Evolutionary conservation across 441 rosid species (phyloP), one percentile per base, ranked within the genome.

Genomic region (Adansonia rubrostipa): DNA sequence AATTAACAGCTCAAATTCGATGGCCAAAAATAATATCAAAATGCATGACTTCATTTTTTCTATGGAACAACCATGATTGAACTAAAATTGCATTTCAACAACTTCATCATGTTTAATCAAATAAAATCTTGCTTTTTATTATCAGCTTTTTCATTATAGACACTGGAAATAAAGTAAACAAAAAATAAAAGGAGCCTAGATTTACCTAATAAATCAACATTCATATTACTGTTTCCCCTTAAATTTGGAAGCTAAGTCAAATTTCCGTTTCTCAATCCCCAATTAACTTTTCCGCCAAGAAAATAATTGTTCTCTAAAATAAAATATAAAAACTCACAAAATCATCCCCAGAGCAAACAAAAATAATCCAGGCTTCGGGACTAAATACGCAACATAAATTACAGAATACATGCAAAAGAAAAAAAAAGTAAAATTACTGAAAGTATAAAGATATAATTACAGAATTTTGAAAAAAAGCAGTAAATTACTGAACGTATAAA

Each of bases 241-340:
- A 68, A 5, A 47, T 20, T 10, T 10, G 15, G 19, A 63, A 28
- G 45, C 45, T 28, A 63, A 33, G 19, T 20, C 61, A 56, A 17
- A 56, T 56, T 56, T 36, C 42, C 61, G 7, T 8, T 56, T 56
- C 19, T 56, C 19, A 56, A 56, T 56, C 40, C n/a, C n/a, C 19
- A 68, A 22, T 51, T 45, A 22, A 68, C 73, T 44, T 47, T 68
- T 47, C 73, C 73, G 6, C 17, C 54, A 47, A 10, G 33, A 47
- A 68, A 19, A 33, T 19, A 44, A 44, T 17, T 11, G 15, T 45
- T 67, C 54, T 57, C 62, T 57, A 57, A 57, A 57, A 57, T 57
- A 44, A 61, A 22, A 5, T 20, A 54, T n/a, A 54, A 63, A 65
- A 47, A 20, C 9, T 68, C 3, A 47, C n/a, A 19, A 45, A 45